Evolutionary conservation across 306 rosid species (phyloP), one percentile per base, ranked within the genome.

Genomic region (Begonia loranthoides): DNA sequence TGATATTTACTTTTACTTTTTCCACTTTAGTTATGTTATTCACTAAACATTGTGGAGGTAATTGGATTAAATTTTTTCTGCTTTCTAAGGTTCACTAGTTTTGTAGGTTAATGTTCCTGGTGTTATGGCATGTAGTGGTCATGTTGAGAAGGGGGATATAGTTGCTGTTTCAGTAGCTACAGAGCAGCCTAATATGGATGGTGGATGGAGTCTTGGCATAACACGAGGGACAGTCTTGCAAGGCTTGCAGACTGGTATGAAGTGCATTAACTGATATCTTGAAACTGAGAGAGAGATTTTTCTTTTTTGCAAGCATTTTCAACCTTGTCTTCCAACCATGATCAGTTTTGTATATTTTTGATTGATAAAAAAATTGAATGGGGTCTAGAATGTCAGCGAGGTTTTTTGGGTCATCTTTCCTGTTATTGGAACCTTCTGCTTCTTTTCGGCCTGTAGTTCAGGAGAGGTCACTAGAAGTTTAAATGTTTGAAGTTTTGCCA

Each of bases 111-210:
- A 82, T 64, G 87, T 90, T 62, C 95, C 97, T 46, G 92, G 97
- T 68, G 87, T 90, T 58, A 0, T 80, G 76, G 94, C 95, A 70
- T 85, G 97, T 70, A 85, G 94, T 72, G 87, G 83, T 72, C 95
- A 80, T 69, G 97, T 90, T 50, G 97, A 90, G 73, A 74, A 72
- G 61, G 95, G 92, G 36, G 94, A 90, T 19, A 56, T 51, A 12
- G 80, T 89, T 48, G 94, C 80, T 1, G 94, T 85, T 54, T 85
- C 97, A 6, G 92, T 82, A 56, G 82, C 95, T 28, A 72, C 82
- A 36, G 94, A 90, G 83, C 84, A 90, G 78, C 79, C 82, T 57
- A n/a, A 69, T 50, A 22, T 24, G 22, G 94, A 76, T 66, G 87
- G 94, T 50, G 82, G 84, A 40, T 90, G 99, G 86, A 62, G 79